Evolutionary conservation across 176 grass and related monocot genomes (phyloP).

Genomic region (Musa troglodytarum): DNA sequence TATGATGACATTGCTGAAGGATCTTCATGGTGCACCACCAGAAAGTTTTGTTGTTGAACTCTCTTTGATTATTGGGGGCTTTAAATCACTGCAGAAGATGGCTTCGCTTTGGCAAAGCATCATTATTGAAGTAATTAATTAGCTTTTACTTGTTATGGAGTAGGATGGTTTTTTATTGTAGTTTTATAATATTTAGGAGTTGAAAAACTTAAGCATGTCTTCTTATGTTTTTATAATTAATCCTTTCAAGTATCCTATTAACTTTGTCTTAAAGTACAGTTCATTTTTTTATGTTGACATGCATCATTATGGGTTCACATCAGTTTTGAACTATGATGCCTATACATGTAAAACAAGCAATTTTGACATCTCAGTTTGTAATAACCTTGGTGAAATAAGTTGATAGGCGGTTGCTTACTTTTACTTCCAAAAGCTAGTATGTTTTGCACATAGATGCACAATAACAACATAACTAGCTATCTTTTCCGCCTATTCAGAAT

Average conservation of each 20-base stretch:
- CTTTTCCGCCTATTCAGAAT: not conserved
- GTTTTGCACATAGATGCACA: not conserved
- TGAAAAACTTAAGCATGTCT: not conserved
- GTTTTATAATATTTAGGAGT: not conserved
- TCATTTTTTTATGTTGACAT: not conserved
- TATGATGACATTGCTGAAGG: conserved; percentile 32
- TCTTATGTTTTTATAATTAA: not conserved
- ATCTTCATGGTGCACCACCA: conserved; percentile 79
- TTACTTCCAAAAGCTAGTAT: not conserved
- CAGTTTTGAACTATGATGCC: not conserved
- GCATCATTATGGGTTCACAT: not conserved
- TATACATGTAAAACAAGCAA: not conserved
- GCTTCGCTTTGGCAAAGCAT: conserved; percentile 69
- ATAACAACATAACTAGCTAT: not conserved
- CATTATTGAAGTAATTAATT: conserved; percentile 48
- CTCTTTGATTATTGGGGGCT: conserved; percentile 49
- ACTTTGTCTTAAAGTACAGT: not conserved
- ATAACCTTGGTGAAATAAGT: not conserved
- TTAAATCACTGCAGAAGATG: conserved; percentile 84
- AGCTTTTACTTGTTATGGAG: not conserved
- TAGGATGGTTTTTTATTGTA: not conserved
- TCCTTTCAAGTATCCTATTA: not conserved
- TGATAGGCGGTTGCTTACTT: not conserved
- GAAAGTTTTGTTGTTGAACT: conserved; percentile 79
- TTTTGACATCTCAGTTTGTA: not conserved